phyloP scores from a whole-genome alignment of 306 rosid genomes.

The Mimosa pudica region DNA sequence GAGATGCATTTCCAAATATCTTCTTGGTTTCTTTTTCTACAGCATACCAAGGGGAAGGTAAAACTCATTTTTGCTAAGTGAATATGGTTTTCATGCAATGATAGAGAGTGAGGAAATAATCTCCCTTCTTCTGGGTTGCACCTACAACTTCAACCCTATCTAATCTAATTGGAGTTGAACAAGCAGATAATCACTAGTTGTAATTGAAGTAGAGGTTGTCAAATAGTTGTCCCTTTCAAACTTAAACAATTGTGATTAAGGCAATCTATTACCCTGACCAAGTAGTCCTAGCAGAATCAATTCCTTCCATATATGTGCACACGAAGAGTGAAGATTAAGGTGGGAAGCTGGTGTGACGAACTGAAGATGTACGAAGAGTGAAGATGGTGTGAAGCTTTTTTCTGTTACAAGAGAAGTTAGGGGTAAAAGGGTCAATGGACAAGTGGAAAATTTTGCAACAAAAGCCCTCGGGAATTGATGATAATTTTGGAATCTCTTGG shows the following conservation, averaged over 20 bases:
- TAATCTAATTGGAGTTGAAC: slow-evolving; percentile 54
- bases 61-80: slow-evolving; percentile 65
- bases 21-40: slow-evolving; percentile 78
- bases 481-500: no score
- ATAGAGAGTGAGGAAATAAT: slow-evolving; percentile 79
- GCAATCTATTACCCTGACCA: slow-evolving; percentile 48
- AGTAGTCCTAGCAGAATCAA: slow-evolving; percentile 39
- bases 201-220: slow-evolving; percentile 86
- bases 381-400: no score
- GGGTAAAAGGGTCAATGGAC: no score
- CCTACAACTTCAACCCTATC: slow-evolving; percentile 92
- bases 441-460: no score
- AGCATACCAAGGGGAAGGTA: slow-evolving; percentile 85
- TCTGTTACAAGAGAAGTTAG: no score
- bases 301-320: not conserved
- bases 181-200: slow-evolving; percentile 47
- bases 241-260: slow-evolving; percentile 51
- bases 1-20: slow-evolving; percentile 84
- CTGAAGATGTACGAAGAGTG: no score
- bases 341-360: no score
- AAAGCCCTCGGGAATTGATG: no score
- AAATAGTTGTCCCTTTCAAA: slow-evolving; percentile 82
- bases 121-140: slow-evolving; percentile 93
- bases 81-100: slow-evolving; percentile 67
- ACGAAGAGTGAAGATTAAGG: no score